A percentile compares a stretch with the other conserved stretches of the same genome.
Evolutionary conservation across 495 filamentous ascomycete genomes (phyloP).

Genomic region (Neurospora sp.): DNA sequence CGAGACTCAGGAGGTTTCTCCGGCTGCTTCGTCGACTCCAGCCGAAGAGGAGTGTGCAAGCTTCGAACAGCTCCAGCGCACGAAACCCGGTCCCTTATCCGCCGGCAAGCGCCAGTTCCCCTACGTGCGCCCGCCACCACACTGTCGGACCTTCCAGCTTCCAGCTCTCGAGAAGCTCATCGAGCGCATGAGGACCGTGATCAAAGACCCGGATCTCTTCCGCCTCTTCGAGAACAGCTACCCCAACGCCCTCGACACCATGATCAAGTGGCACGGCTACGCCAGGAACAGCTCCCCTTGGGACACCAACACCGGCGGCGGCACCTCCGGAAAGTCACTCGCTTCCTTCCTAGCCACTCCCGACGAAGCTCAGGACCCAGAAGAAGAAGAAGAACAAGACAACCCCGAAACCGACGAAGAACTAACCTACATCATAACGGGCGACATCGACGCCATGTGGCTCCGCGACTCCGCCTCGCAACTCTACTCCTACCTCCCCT

Average conservation of each 20-base stretch:
- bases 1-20: not conserved
- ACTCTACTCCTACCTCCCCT: constrained; percentile 48
- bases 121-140: constrained; percentile 43
- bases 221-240: constrained; percentile 53
- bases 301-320: not conserved
- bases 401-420: constrained; percentile 43
- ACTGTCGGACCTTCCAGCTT: constrained; percentile 49
- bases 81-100: constrained; percentile 27
- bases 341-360: not conserved
- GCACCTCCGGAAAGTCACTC: not conserved
- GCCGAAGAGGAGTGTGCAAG: constrained; percentile 3
- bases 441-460: constrained; percentile 61
- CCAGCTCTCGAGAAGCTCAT: constrained; percentile 43
- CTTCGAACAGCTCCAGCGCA: constrained; percentile 13
- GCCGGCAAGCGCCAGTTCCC: constrained; percentile 37
- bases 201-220: constrained; percentile 48
- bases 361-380: constrained; percentile 9
- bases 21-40: not conserved
- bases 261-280: constrained; percentile 50
- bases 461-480: constrained; percentile 54
- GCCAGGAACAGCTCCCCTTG: constrained; percentile 17
- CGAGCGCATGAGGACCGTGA: constrained; percentile 32
- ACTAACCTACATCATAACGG: constrained; percentile 54
- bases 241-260: constrained; percentile 53
- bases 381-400: constrained; percentile 8